Percentiles rank a stretch among this genome's conserved stretches.
These are phyloP conservation scores for Colletotrichum eremochloae DNA, from an alignment of 2,329 filamentous ascomycete genomes.

Conservation along the genomic window DNA sequence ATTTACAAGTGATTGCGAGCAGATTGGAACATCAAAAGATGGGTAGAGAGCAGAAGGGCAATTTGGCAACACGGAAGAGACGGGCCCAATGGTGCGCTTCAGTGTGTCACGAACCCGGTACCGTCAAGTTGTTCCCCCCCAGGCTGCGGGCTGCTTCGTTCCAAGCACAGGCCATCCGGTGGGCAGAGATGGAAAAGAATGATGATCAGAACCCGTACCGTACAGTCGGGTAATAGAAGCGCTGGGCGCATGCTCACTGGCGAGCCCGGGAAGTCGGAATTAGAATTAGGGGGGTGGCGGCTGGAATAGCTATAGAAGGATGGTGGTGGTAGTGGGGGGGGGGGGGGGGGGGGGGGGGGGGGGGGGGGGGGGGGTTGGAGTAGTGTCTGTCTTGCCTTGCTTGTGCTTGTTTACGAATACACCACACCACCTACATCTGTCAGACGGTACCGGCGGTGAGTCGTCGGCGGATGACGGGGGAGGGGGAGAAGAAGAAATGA, in stretches of 20 bases:
- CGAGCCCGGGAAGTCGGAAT: conserved; percentile 3
- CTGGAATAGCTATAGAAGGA: neutral
- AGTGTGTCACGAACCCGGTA: neutral
- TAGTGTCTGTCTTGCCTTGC: neutral
- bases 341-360: neutral
- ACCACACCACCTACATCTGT: neutral
- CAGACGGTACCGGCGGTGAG: conserved; percentile 2
- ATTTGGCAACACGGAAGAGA: neutral
- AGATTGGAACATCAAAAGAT: neutral
- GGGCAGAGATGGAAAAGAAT: neutral
- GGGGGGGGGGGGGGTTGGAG: neutral
- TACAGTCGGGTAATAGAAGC: neutral
- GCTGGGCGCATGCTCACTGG: neutral
- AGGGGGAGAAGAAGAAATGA: neutral
- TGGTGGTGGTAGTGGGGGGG: neutral
- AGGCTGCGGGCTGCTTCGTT: neutral
- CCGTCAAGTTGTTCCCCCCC: neutral
- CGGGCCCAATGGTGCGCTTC: neutral
- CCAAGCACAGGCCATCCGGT: neutral
- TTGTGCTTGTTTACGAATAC: neutral
- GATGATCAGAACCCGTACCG: neutral
- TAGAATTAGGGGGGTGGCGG: conserved; percentile 4
- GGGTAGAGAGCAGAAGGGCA: neutral
- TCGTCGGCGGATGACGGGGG: neutral
- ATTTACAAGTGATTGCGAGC: neutral